phyloP scores from a whole-genome alignment of 306 rosid species.

The Quercus berberidifolia region DNA sequence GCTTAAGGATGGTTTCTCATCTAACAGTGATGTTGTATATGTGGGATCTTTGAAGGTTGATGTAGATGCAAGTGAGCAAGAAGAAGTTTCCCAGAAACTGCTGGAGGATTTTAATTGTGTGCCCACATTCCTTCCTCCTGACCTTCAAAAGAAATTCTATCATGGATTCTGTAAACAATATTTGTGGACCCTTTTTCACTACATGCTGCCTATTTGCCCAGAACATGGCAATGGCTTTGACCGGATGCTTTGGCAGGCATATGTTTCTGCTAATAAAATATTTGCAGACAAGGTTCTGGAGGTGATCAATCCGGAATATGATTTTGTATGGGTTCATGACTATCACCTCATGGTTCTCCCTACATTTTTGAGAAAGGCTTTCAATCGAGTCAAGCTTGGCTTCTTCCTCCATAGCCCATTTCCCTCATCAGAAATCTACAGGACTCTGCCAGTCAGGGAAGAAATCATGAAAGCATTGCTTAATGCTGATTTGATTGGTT shows the following conservation, averaged over 20 bases:
- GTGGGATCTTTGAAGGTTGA: conserved; percentile 72
- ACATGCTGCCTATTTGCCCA: conserved; percentile 76
- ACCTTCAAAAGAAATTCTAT: conserved; percentile 59
- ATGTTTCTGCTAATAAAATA: conserved; percentile 74
- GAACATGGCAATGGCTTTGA: conserved; percentile 64
- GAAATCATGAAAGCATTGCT: conserved; percentile 75
- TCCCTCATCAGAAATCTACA: conserved; percentile 83
- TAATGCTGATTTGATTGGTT: conserved; percentile 75
- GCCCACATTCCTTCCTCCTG: conserved; percentile 69
- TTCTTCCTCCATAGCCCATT: conserved; percentile 84
- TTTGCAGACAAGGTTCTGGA: conserved; percentile 83
- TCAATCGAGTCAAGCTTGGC: conserved; percentile 62
- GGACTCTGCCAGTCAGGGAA: conserved; percentile 73
- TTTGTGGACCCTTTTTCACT: conserved; percentile 82
- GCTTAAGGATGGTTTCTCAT: conserved; percentile 59
- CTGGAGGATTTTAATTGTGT: conserved; percentile 73
- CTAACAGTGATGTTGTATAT: conserved; percentile 49
- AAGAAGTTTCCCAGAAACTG: conserved; percentile 57
- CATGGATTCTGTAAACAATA: conserved; percentile 85
- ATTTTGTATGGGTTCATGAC: conserved; percentile 90
- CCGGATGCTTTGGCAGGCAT: conserved; percentile 77
- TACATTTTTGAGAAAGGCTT: conserved; percentile 67
- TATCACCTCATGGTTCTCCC: conserved; percentile 97
- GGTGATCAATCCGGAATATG: conserved; percentile 66
- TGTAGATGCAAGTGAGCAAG: conserved; percentile 60